These are phyloP conservation scores for Claviceps digitariae DNA, from an alignment of 2,329 filamentous ascomycete genomes.

Conservation along the genomic window DNA sequence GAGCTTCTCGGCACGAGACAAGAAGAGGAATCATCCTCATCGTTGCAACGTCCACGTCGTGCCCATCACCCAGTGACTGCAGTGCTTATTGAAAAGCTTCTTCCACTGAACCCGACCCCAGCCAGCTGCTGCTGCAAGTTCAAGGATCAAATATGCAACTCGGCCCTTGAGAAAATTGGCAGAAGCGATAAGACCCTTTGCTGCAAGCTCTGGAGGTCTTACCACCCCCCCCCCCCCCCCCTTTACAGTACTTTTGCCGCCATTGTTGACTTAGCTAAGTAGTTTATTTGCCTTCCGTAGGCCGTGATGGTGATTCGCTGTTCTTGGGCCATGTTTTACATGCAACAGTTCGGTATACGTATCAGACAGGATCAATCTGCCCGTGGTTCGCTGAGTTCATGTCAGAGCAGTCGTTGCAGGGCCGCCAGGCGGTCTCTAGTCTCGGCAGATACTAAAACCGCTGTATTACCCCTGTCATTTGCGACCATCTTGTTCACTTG, in stretches of 20 bases:
- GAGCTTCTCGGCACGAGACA: conserved; percentile 2
- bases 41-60: background rate
- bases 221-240: no score
- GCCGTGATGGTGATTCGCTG: no score
- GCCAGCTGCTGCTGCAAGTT: background rate
- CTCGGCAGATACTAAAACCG: background rate
- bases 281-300: no score
- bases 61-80: no score
- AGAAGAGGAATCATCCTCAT: background rate
- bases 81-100: background rate
- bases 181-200: background rate
- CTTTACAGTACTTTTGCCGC: no score
- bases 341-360: no score
- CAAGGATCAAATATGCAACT: conserved; percentile 1
- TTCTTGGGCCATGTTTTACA: no score
- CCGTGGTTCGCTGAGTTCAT: background rate
- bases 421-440: background rate
- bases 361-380: background rate
- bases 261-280: background rate
- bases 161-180: background rate
- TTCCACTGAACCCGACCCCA: background rate
- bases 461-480: background rate
- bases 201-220: background rate
- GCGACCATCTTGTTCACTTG: background rate
- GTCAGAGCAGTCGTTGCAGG: background rate